Percentiles rank a stretch among this genome's conserved stretches.
Evolutionary conservation across 2,329 filamentous ascomycete species (phyloP).

Genomic region (Botrytis hyacinthi): DNA sequence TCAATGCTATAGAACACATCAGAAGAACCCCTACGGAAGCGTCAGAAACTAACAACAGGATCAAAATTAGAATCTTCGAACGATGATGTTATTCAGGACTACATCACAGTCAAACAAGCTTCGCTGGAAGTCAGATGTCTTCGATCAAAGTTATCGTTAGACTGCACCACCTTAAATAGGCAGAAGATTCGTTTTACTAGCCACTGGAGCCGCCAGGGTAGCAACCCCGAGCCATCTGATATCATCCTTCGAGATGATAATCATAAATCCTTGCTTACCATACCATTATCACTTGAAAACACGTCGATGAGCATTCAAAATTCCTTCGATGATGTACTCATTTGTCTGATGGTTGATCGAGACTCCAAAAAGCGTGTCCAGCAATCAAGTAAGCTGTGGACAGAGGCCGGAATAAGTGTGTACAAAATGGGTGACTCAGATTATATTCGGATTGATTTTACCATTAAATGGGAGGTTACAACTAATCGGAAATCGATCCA

Average conservation of each 20-base stretch:
- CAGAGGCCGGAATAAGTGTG: conserved; percentile 32
- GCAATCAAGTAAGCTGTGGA: conserved; percentile 33
- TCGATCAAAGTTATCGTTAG: conserved; percentile 21
- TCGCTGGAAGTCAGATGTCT: conserved; percentile 30
- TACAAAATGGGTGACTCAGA: conserved; percentile 27
- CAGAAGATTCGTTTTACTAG: conserved; percentile 26
- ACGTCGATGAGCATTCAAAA: neutral
- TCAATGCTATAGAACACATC: neutral
- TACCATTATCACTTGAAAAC: conserved; percentile 20
- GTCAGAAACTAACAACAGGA: conserved; percentile 25
- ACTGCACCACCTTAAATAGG: conserved; percentile 24
- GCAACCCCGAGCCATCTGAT: conserved; percentile 20
- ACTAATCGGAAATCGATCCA: conserved; percentile 29
- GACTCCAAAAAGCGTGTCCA: conserved; percentile 30
- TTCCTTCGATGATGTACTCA: conserved; percentile 28
- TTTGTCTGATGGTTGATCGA: conserved; percentile 30
- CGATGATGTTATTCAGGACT: conserved; percentile 23
- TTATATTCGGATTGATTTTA: conserved; percentile 31
- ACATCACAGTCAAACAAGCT: conserved; percentile 33
- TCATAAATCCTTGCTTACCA: conserved; percentile 25
- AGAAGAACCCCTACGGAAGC: conserved; percentile 31
- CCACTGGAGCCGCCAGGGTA: conserved; percentile 21
- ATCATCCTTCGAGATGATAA: conserved; percentile 30
- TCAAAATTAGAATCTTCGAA: neutral
- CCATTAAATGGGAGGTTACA: conserved; percentile 37